Evolutionary conservation across 768 basidiomycete species (phyloP).

Genomic region (Cubamyces sp.): DNA sequence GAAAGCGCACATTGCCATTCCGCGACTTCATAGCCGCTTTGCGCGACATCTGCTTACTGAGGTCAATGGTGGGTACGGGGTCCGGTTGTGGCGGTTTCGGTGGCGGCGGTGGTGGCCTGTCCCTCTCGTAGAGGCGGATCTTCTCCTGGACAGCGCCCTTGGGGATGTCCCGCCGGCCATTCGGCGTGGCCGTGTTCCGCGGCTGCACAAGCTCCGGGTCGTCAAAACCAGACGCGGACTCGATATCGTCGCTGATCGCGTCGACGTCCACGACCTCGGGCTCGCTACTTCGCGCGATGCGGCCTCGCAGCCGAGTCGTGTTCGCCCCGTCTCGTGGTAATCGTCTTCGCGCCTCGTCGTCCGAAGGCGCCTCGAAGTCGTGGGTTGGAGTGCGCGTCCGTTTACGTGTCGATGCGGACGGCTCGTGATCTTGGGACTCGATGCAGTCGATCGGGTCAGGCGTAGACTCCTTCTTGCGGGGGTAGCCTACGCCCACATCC

Average conservation of each 20-base stretch:
- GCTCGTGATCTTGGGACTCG: not conserved
- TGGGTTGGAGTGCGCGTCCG: not conserved
- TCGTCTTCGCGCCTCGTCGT: not conserved
- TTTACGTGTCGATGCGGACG: not conserved
- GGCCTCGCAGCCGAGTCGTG: slow-evolving; percentile 7
- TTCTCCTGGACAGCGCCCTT: slow-evolving; percentile 14
- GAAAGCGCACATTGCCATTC: slow-evolving; percentile 2
- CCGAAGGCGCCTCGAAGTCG: slow-evolving; percentile 4
- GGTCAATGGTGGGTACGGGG: slow-evolving; percentile 4
- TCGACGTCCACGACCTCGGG: slow-evolving; percentile 10
- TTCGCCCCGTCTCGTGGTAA: slow-evolving; percentile 11
- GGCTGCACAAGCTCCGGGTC: not conserved
- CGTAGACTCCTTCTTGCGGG: slow-evolving; percentile 3
- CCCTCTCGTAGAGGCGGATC: slow-evolving; percentile 9
- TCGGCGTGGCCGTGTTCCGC: slow-evolving; percentile 3
- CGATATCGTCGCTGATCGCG: slow-evolving; percentile 11
- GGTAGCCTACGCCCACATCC: slow-evolving; percentile 6
- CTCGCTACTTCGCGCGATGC: not conserved
- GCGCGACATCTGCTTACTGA: not conserved
- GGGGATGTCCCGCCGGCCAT: slow-evolving; percentile 14
- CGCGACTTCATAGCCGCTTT: slow-evolving; percentile 9
- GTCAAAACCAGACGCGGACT: slow-evolving; percentile 15
- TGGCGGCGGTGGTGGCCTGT: not conserved
- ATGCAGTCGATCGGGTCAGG: slow-evolving; percentile 22
- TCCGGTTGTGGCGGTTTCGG: not conserved